These are phyloP conservation scores for Psilocybe tampanensis DNA, from an alignment of 768 basidiomycete genomes.

Conservation along the genomic window DNA sequence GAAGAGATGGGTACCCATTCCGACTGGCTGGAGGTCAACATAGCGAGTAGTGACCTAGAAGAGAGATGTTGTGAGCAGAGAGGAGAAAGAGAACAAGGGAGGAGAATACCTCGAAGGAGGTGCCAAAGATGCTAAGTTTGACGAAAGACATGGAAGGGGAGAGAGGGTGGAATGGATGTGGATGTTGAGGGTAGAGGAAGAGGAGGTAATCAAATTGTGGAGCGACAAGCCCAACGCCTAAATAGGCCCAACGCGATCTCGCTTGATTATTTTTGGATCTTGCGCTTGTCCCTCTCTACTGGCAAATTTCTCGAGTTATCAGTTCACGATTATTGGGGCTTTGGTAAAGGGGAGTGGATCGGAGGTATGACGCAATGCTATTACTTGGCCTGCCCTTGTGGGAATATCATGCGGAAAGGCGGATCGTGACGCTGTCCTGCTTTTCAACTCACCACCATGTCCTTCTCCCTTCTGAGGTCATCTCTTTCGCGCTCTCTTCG, in stretches of 20 bases:
- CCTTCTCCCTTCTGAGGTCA: slow-evolving; percentile 48
- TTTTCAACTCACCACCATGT: slow-evolving; percentile 9
- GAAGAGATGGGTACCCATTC: slow-evolving; percentile 77
- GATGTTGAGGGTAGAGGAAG: slow-evolving; percentile 11
- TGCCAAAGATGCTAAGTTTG: slow-evolving; percentile 98
- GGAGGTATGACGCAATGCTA: slow-evolving; percentile 23
- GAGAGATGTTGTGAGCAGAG: slow-evolving; percentile 18
- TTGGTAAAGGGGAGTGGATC: neutral
- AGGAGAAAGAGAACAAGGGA: slow-evolving; percentile 16
- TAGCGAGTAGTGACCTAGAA: slow-evolving; percentile 93
- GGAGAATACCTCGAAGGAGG: slow-evolving; percentile 84
- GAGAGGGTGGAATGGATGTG: slow-evolving; percentile 6
- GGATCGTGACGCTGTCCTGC: neutral
- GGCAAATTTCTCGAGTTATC: no score
- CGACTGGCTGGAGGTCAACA: slow-evolving; percentile 98
- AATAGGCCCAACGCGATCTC: no score
- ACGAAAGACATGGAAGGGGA: slow-evolving; percentile 79
- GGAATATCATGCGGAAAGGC: slow-evolving; percentile 7
- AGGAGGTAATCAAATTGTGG: slow-evolving; percentile 6
- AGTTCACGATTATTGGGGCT: slow-evolving; percentile 2
- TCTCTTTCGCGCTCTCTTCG: slow-evolving; percentile 41
- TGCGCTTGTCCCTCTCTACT: no score
- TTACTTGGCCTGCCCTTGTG: slow-evolving; percentile 15
- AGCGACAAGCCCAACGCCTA: no score
- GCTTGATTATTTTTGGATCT: no score